phyloP scores from a whole-genome alignment of 495 filamentous ascomycete genomes.

The Lepraria neglecta region DNA sequence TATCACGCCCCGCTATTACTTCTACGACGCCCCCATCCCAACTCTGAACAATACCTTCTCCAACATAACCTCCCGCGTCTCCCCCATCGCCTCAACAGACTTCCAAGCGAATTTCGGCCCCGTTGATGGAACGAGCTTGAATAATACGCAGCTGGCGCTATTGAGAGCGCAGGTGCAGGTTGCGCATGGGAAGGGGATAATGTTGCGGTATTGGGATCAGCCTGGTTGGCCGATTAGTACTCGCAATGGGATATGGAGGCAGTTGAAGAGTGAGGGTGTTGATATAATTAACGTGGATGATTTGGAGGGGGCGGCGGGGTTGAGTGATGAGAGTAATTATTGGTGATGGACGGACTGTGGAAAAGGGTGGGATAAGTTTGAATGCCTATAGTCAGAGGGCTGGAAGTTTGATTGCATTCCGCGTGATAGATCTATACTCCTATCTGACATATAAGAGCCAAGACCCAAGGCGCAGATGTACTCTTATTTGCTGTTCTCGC shows the following conservation, averaged over 20 bases:
- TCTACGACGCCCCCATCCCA: constrained; percentile 56
- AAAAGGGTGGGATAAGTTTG: neutral
- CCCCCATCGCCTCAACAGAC: constrained; percentile 47
- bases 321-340: constrained; percentile 17
- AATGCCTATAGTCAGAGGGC: too few species aligned
- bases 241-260: constrained; percentile 55
- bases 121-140: constrained; percentile 34
- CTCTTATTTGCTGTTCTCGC: too few species aligned
- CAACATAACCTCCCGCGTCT: constrained; percentile 43
- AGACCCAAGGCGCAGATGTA: too few species aligned
- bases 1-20: constrained; percentile 49
- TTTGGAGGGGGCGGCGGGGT: constrained; percentile 48
- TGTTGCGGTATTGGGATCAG: constrained; percentile 57
- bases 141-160: constrained; percentile 25
- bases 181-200: constrained; percentile 52
- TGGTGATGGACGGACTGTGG: constrained; percentile 7
- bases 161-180: constrained; percentile 28
- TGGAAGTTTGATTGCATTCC: too few species aligned
- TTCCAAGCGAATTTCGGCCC: constrained; percentile 41
- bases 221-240: constrained; percentile 55
- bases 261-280: constrained; percentile 51
- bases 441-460: too few species aligned
- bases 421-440: too few species aligned
- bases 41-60: constrained; percentile 39
- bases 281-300: constrained; percentile 76